Base-by-base conservation (phyloP, 2,329 filamentous ascomycete species). In the Sclerotinia borealis region DNA sequence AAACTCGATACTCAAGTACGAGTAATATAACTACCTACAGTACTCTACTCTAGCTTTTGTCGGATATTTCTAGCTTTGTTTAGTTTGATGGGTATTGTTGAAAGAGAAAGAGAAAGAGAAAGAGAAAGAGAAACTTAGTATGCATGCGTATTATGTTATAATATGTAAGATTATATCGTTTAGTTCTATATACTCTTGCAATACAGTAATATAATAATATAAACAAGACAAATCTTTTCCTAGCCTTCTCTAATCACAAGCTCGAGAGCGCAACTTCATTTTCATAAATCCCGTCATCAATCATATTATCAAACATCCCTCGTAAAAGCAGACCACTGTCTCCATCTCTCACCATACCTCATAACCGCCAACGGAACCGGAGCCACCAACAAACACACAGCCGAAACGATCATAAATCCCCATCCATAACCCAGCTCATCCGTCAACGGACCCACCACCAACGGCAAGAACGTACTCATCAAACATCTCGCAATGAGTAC, bases 381-480 rank as follows among this genome's bases (percentile, higher is more conserved):
- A 1, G 80, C 78, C 22, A 85, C 66, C 2, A 72, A 64, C 2
- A 83, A 66, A 52, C 76, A 77, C 0, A 79, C 37, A 0, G 63
- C 77, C 0, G 76, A 79, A 34, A 71, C 17, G 27, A 72, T 37
- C 50, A 68, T 29, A 47, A 72, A 72, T 2, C 69, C 69, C 61
- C 67, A 68, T 11, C 69, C 71, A 54, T 85, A 70, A 2, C 83
- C 84, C 15, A 84, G 75, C 0, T 61, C 63, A 11, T 78, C 76
- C 0, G 80, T 76, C 49, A 86, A 68, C 0, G 83, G 81, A 1
- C 75, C 78, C 0, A 80, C 77, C 0, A 76, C 72, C 50, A 87
- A 75, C 0, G 85, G 85, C 39, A 87, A 67, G 47, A 87, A 82
- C 0, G 84, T 85, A 4, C 83, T 80, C 72, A 55, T 67, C 10